Conservation (phyloP, 2,329 filamentous ascomycete genomes). For the Diaporthe citriasiana region DNA sequence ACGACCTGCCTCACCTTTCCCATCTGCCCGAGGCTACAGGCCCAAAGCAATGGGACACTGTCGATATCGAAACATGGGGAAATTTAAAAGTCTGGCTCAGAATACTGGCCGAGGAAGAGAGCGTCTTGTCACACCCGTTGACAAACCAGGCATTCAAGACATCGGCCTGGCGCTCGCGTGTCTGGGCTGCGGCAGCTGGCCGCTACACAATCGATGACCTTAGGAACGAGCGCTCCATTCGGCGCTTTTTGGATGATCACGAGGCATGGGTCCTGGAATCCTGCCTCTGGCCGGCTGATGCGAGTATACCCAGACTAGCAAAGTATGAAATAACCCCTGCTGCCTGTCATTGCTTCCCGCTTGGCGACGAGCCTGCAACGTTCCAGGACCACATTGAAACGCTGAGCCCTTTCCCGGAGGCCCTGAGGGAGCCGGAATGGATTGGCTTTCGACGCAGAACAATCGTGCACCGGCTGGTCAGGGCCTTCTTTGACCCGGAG, state of each 20-base stretch:
- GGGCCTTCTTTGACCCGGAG: not conserved
- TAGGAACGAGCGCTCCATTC: not conserved
- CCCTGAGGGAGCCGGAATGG: not conserved
- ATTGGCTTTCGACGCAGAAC: not conserved
- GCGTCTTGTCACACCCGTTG: not conserved
- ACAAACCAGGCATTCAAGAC: not conserved
- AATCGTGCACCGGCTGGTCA: not conserved
- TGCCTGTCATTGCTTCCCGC: not conserved
- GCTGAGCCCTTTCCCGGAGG: not conserved
- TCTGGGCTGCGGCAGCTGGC: not conserved
- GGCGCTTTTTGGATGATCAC: slow-evolving; percentile 7
- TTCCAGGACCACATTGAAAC: not conserved
- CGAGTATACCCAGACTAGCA: not conserved
- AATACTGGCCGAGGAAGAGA: slow-evolving; percentile 3
- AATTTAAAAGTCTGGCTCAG: not conserved
- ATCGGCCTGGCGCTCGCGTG: slow-evolving; percentile 25
- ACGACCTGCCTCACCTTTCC: not conserved
- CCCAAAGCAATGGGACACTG: slow-evolving; percentile 13
- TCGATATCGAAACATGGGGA: not conserved
- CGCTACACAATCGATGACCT: not conserved
- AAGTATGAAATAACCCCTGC: slow-evolving; percentile 15
- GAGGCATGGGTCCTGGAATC: slow-evolving; percentile 1
- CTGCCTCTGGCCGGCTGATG: not conserved
- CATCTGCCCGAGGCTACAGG: not conserved
- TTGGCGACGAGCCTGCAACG: not conserved